phyloP scores from a whole-genome alignment of 306 rosid species.

The Potentilla sterilis region DNA sequence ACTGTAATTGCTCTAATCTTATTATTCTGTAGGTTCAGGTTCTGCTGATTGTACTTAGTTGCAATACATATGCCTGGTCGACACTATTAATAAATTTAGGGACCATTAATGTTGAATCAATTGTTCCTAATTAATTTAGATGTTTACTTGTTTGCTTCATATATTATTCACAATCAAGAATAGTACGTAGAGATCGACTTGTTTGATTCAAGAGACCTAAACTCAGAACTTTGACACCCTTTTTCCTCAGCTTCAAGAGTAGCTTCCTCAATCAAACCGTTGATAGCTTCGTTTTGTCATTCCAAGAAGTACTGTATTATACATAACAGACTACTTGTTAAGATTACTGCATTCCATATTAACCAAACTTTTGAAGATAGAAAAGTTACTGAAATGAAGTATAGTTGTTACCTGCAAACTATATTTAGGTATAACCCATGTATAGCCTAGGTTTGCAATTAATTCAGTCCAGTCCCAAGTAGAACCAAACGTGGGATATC shows the following conservation, averaged over 20 bases:
- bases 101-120: background rate
- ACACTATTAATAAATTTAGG: background rate
- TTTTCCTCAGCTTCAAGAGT: conserved; percentile 38
- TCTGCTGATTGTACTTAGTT: too few relatives aligned
- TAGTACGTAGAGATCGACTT: background rate
- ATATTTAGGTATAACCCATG: conserved; percentile 41
- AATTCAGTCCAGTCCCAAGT: too few relatives aligned
- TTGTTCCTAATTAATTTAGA: background rate
- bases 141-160: background rate
- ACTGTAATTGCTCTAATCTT: too few relatives aligned
- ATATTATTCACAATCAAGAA: background rate
- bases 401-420: conserved; percentile 18
- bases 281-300: conserved; percentile 36
- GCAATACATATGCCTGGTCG: background rate
- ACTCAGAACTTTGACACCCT: conserved; percentile 37
- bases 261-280: conserved; percentile 40
- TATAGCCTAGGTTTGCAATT: conserved; percentile 21
- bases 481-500: too few relatives aligned
- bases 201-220: conserved; percentile 50
- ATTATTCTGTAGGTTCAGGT: too few relatives aligned
- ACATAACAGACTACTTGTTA: background rate
- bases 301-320: conserved; percentile 26
- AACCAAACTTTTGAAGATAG: background rate
- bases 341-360: background rate
- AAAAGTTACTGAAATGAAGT: background rate